A percentile compares a stretch with the other conserved stretches of the same genome.
Evolutionary conservation across 129 eudicot genomes (phyloP).

Genomic region (Ambrosia artemisiifolia): DNA sequence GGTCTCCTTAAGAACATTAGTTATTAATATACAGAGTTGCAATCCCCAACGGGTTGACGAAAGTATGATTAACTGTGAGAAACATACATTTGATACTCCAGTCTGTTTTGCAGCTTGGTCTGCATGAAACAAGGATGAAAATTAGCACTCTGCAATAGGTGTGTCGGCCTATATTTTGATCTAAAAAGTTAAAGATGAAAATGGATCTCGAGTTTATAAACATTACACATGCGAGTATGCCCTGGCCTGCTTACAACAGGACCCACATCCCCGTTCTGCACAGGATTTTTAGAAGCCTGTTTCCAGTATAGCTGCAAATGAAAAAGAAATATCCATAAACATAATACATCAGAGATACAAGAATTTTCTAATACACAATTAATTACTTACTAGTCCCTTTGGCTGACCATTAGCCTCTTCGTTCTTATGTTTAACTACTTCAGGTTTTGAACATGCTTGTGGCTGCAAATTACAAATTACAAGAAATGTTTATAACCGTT

Average conservation of each 20-base stretch:
- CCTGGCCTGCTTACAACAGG: conserved; percentile 68
- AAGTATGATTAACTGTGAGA: not conserved
- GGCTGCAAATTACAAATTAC: conserved; percentile 31
- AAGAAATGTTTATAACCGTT: not conserved
- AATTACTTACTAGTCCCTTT: conserved; percentile 33
- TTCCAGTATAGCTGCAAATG: conserved; percentile 37
- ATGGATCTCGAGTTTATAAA: not conserved
- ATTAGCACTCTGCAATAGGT: conserved; percentile 19
- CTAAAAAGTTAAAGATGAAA: not conserved
- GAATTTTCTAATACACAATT: not conserved
- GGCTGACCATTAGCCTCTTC: conserved; percentile 25
- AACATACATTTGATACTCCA: conserved; percentile 45
- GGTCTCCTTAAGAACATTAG: not conserved
- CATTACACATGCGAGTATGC: conserved; percentile 45
- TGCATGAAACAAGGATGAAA: conserved; percentile 36
- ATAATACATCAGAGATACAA: not conserved
- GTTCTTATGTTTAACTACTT: conserved; percentile 22
- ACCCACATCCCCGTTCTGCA: conserved; percentile 28
- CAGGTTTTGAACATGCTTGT: conserved; percentile 29
- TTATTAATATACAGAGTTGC: conserved; percentile 2
- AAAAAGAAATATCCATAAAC: conserved; percentile 4
- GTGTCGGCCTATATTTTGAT: not conserved
- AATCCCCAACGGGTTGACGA: not conserved
- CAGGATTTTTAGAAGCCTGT: conserved; percentile 33
- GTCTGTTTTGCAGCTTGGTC: conserved; percentile 45